Conservation (phyloP, 345 rosid genomes). For the Arabis alpina region DNA sequence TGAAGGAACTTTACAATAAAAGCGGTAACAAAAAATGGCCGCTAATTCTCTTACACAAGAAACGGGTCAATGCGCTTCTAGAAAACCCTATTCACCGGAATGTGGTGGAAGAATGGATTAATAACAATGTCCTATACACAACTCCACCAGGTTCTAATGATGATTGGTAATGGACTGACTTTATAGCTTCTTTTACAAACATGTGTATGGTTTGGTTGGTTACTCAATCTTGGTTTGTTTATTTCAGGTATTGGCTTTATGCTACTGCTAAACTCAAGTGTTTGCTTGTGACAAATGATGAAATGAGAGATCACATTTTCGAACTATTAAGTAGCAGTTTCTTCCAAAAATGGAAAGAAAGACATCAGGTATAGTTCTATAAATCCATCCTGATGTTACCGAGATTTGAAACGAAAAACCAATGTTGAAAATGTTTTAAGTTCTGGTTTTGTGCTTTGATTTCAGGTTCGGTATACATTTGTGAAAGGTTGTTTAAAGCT, state of each 20-base stretch:
- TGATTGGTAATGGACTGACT: slow-evolving; percentile 64
- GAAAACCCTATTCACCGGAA: slow-evolving; percentile 56
- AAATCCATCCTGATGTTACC: neutral
- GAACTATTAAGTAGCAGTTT: slow-evolving; percentile 75
- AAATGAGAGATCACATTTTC: slow-evolving; percentile 95
- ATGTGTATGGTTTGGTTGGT: slow-evolving; percentile 13
- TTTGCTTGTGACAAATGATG: slow-evolving; percentile 85
- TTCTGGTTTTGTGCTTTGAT: slow-evolving; percentile 9
- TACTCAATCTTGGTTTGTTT: neutral
- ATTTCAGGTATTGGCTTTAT: slow-evolving; percentile 83
- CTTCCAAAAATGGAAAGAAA: slow-evolving; percentile 87
- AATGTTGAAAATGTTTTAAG: neutral
- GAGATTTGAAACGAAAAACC: too few relatives aligned
- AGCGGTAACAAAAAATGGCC: slow-evolving; percentile 69
- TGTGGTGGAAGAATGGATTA: slow-evolving; percentile 71
- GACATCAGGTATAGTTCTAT: slow-evolving; percentile 55
- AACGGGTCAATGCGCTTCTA: slow-evolving; percentile 64
- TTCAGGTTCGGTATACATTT: slow-evolving; percentile 75
- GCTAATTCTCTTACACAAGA: slow-evolving; percentile 73
- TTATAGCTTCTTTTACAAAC: neutral
- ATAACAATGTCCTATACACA: slow-evolving; percentile 60
- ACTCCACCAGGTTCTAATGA: slow-evolving; percentile 94
- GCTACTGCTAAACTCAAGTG: slow-evolving; percentile 85
- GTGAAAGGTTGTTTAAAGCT: slow-evolving; percentile 64
- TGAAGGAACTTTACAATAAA: slow-evolving; percentile 56